These are phyloP conservation scores for Thamnidium elegans DNA, from an alignment of 192 early-diverging fungal genomes.

Conservation along the genomic window DNA sequence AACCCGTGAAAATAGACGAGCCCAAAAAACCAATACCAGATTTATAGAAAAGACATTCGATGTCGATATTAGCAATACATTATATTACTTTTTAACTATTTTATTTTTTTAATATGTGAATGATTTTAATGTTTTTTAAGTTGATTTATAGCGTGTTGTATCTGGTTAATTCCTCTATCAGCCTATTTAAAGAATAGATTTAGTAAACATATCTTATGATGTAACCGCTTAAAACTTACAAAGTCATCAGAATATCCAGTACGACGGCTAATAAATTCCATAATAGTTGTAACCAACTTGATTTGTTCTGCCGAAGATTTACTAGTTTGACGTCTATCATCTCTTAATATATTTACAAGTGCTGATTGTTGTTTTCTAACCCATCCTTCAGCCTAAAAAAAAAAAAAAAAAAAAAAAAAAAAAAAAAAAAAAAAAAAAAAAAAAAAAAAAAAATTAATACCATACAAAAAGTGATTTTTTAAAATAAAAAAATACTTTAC, in stretches of 20 bases:
- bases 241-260: conserved; percentile 1
- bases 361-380: conserved; percentile 11
- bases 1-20: too few relatives aligned
- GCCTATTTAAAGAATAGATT: too few relatives aligned
- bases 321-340: neutral
- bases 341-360: conserved; percentile 9
- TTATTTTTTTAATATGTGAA: too few relatives aligned
- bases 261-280: conserved; percentile 3
- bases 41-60: too few relatives aligned
- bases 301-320: neutral
- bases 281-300: neutral
- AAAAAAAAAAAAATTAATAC: neutral
- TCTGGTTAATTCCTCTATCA: neutral
- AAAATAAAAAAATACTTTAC: neutral
- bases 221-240: neutral
- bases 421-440: neutral
- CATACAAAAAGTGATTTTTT: neutral
- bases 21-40: too few relatives aligned
- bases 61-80: too few relatives aligned
- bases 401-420: neutral
- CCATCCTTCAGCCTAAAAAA: conserved; percentile 17
- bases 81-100: too few relatives aligned
- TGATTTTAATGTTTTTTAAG: too few relatives aligned
- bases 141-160: too few relatives aligned
- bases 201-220: too few relatives aligned